Base-by-base conservation (phyloP, 2,329 filamentous ascomycete genomes). In the Aspergillus neotritici region DNA sequence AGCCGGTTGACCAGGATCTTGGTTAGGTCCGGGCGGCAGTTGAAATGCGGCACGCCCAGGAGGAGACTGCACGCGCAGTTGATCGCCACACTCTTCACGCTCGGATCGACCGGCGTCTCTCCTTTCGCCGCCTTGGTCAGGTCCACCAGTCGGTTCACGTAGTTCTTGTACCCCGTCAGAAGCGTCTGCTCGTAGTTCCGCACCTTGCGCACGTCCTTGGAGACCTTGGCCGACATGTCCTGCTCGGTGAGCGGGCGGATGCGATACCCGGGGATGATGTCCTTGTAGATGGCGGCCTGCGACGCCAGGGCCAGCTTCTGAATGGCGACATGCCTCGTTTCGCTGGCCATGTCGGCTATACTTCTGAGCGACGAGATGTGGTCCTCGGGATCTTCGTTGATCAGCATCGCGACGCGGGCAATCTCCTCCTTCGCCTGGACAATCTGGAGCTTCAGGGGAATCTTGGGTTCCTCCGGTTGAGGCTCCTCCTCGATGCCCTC, bases 311-410 rank as follows among this genome's bases (percentile, higher is more conserved):
- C 83, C 48, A 98, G 76, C 67, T 94, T 95, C 70, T 87, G 84
- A 40, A 98, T 83, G 2, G 84, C 82, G 11, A 78, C 66, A 49
- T 90, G 65, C 4, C 64, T 55, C n/a, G 56, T 82, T 11, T 75
- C 74, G 42, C 82, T 75, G 14, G 84, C 83, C 53, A 94, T 79
- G 56, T 85, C 79, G 28, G 83, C 83, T 56, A 97, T 71, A 4
- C 79, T 78, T 64, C 87, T 90, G 71, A 97, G 84, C 14, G 83
- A 80, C 34, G 82, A 81, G 32, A 84, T 78, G 63, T 98, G 83
- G 62, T 96, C 91, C 63, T 98, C 94, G 0, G 93, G 93, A 49
- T 93, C 84, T 64, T 97, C 90, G 57, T 93, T 96, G 58, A 98
- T 77, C 40, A 83, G 71, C 37, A 78, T 76, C 3, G 90, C 93